Conservation (phyloP, 768 basidiomycete species). For the Xerocomus potaroensis region DNA sequence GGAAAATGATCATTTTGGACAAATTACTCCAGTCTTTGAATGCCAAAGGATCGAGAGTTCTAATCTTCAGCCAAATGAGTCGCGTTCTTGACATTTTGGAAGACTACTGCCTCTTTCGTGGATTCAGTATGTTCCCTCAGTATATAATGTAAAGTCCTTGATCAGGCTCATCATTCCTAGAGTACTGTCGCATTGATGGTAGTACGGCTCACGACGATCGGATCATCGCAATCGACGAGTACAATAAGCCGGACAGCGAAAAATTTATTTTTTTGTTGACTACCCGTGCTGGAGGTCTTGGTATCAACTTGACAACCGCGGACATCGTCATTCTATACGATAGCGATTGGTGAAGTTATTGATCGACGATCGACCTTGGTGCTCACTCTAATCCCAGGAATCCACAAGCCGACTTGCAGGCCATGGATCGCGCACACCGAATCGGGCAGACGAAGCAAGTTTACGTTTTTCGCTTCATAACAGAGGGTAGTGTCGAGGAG, state of each 20-base stretch:
- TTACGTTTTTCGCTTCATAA: slow-evolving; percentile 95
- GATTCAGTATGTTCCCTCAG: slow-evolving; percentile 59
- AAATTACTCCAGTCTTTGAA: slow-evolving; percentile 87
- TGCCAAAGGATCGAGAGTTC: slow-evolving; percentile 86
- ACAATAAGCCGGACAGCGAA: slow-evolving; percentile 90
- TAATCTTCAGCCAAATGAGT: slow-evolving; percentile 99
- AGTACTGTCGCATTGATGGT: slow-evolving; percentile 96
- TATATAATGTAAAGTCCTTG: not conserved
- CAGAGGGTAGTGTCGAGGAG: slow-evolving; percentile 94
- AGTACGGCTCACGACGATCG: slow-evolving; percentile 96
- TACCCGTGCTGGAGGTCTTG: slow-evolving; percentile 93
- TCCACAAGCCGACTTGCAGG: slow-evolving; percentile 97
- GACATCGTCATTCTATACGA: slow-evolving; percentile 96
- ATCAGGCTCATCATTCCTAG: slow-evolving; percentile 37
- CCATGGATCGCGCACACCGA: slow-evolving; percentile 97
- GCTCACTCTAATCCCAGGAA: slow-evolving; percentile 55
- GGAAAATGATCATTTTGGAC: slow-evolving; percentile 98
- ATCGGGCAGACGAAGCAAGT: slow-evolving; percentile 98
- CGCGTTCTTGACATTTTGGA: slow-evolving; percentile 95
- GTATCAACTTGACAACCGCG: slow-evolving; percentile 93
- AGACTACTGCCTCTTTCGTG: slow-evolving; percentile 92
- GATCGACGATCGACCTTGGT: not conserved
- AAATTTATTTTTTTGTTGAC: slow-evolving; percentile 97
- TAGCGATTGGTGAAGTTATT: slow-evolving; percentile 77
- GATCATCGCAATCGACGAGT: slow-evolving; percentile 93